Conservation (phyloP, 176 grass and related monocot genomes). For the Neostapfia colusana region DNA sequence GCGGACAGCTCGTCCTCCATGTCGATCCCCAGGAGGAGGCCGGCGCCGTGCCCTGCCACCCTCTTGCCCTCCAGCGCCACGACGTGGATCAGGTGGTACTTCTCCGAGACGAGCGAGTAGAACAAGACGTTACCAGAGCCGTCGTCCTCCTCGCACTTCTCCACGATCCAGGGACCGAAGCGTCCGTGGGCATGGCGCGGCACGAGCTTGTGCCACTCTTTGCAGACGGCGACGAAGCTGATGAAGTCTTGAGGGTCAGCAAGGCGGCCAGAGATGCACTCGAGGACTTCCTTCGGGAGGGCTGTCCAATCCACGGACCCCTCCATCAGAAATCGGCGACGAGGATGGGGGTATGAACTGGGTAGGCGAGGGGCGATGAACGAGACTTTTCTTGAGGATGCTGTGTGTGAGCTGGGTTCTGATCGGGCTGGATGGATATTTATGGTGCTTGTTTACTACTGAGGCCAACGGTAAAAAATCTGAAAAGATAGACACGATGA, state of each 20-base stretch:
- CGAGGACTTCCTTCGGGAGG: not conserved
- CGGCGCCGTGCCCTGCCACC: not conserved
- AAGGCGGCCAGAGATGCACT: not conserved
- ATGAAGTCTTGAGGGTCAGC: not conserved
- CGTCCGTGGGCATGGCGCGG: not conserved
- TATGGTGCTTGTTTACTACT: not conserved
- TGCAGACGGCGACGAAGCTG: not conserved
- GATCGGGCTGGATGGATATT: too few relatives aligned
- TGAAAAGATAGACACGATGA: not conserved
- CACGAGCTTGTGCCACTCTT: not conserved
- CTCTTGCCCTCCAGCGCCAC: not conserved
- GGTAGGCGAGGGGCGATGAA: not conserved
- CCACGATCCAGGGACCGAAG: not conserved
- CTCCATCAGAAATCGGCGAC: not conserved
- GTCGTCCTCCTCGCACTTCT: not conserved
- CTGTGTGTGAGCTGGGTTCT: not conserved
- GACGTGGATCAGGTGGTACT: not conserved
- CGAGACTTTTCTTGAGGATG: not conserved
- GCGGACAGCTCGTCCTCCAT: not conserved
- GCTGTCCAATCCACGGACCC: not conserved
- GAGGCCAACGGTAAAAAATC: not conserved
- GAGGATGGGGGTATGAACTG: not conserved
- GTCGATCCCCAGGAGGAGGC: conserved; percentile 11
- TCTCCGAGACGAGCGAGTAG: not conserved
- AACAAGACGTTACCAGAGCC: not conserved